A percentile compares a stretch with the other conserved stretches of the same genome.
These are phyloP conservation scores for Trichoderma koningii DNA, from an alignment of 2,329 filamentous ascomycete genomes.

Conservation along the genomic window DNA sequence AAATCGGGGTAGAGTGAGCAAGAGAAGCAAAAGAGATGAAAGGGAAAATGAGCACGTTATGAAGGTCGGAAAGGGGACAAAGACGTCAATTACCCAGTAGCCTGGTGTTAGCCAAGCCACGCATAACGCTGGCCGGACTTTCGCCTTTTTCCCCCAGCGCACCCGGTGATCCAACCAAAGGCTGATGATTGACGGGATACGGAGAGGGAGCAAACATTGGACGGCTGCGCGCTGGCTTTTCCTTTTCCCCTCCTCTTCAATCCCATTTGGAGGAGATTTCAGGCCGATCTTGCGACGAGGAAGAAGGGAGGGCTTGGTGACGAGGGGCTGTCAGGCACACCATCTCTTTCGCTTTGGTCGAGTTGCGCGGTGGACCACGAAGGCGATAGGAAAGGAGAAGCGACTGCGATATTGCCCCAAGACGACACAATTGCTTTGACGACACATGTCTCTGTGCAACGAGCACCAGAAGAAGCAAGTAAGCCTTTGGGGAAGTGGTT, in stretches of 20 bases:
- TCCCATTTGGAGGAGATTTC: slow-evolving; percentile 19
- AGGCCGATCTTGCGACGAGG: slow-evolving; percentile 20
- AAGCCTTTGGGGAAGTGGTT: not conserved
- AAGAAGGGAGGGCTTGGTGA: not conserved
- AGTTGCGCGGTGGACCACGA: not conserved
- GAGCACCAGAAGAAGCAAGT: not conserved
- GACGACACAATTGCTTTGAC: not conserved
- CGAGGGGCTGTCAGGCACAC: slow-evolving; percentile 23
- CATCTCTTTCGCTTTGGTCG: not conserved
- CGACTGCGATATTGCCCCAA: not conserved
- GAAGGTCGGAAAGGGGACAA: not conserved
- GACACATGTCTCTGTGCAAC: not conserved
- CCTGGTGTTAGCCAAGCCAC: slow-evolving; percentile 18
- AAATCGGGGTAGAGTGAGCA: not conserved
- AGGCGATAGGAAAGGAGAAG: not conserved
- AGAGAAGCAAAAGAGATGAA: not conserved
- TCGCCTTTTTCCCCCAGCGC: slow-evolving; percentile 6
- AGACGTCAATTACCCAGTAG: not conserved
- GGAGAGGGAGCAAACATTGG: slow-evolving; percentile 19
- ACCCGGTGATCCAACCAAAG: slow-evolving; percentile 7
- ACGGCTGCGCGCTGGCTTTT: not conserved
- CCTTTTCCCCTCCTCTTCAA: not conserved
- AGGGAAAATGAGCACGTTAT: not conserved
- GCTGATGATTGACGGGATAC: slow-evolving; percentile 9
- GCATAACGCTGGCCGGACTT: slow-evolving; percentile 22